These are phyloP conservation scores for Periconia macrospinosa DNA, from an alignment of 2,329 filamentous ascomycete species.

Conservation along the genomic window DNA sequence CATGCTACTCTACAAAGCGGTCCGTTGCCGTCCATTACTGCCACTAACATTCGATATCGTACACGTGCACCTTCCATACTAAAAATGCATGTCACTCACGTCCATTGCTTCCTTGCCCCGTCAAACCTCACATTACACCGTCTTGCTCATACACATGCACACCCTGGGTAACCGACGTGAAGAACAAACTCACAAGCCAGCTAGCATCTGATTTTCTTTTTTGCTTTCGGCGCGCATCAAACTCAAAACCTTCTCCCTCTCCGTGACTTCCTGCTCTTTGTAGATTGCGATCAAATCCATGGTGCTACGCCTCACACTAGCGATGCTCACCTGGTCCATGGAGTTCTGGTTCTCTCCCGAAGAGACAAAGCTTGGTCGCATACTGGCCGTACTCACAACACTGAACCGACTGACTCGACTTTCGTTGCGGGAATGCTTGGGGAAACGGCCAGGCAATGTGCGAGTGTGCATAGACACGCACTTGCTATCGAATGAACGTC, in stretches of 20 bases:
- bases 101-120: neutral
- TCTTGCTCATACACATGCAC: neutral
- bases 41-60: neutral
- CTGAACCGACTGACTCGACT: conserved; percentile 28
- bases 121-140: neutral
- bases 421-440: conserved; percentile 20
- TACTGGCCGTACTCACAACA: conserved; percentile 17
- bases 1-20: too few species aligned
- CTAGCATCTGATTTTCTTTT: neutral
- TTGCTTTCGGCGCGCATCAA: conserved; percentile 19
- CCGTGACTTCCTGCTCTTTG: conserved; percentile 39
- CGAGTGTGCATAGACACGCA: conserved; percentile 15
- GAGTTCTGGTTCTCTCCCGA: conserved; percentile 14
- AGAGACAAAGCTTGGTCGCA: conserved; percentile 15
- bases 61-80: neutral
- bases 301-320: conserved; percentile 44
- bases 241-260: conserved; percentile 32
- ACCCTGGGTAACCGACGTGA: neutral
- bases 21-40: neutral
- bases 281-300: conserved; percentile 45
- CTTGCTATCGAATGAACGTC: conserved; percentile 22
- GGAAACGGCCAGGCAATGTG: conserved; percentile 13
- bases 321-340: conserved; percentile 27
- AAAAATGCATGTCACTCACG: neutral
- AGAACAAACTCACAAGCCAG: conserved; percentile 4